Conservation (phyloP, 2,329 filamentous ascomycete species). For the Cordyceps cateniannulata region DNA sequence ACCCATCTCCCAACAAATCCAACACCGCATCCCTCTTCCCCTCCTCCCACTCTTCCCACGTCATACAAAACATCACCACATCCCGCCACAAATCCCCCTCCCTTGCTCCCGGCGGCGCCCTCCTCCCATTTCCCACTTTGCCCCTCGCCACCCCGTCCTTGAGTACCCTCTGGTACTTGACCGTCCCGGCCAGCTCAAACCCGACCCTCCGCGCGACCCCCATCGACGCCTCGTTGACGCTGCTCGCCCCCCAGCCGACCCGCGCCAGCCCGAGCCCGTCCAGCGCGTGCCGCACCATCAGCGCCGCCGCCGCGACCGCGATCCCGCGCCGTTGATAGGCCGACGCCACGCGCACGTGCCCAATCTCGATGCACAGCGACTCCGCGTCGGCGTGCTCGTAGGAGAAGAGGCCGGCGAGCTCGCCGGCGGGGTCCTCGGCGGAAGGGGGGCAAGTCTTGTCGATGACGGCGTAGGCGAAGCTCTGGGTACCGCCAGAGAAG, state of each 20-base stretch:
- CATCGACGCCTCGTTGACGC: not conserved
- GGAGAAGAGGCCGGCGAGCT: not conserved
- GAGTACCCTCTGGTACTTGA: not conserved
- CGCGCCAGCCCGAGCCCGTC: not conserved
- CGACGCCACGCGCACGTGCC: constrained; percentile 1
- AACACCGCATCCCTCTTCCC: not conserved
- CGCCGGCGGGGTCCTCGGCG: not conserved
- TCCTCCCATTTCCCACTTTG: not conserved
- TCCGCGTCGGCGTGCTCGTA: constrained; percentile 1
- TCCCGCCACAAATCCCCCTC: constrained; percentile 4
- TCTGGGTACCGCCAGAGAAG: not conserved
- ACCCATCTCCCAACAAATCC: not conserved
- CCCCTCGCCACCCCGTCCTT: not conserved
- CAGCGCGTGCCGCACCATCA: constrained; percentile 1
- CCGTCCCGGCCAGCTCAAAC: not conserved
- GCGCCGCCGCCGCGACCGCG: not conserved
- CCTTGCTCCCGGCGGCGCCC: not conserved
- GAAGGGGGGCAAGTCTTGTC: constrained; percentile 1
- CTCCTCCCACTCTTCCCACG: constrained; percentile 1
- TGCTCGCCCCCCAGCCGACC: constrained; percentile 5
- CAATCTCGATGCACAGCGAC: not conserved
- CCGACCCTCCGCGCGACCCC: not conserved
- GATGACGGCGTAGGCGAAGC: constrained; percentile 5
- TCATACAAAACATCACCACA: constrained; percentile 3
- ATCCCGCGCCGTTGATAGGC: not conserved